Evolutionary conservation across 208 protist species (phyloP).

Genomic region (Trichomonas tenax): DNA sequence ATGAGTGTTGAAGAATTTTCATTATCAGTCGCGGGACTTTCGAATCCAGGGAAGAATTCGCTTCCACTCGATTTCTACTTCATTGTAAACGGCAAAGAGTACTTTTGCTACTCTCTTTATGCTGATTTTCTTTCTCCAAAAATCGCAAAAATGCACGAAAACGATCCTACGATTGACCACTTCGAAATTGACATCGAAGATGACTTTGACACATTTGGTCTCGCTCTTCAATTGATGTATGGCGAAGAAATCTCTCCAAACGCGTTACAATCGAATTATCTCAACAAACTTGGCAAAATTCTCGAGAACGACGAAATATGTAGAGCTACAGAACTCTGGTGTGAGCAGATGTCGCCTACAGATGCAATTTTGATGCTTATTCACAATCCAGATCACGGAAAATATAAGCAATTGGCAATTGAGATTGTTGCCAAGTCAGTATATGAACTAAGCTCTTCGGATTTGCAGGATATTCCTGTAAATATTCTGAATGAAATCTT

Average conservation of each 20-base stretch:
- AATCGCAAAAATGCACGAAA: not conserved
- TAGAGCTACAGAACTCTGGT: not conserved
- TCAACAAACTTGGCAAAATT: not conserved
- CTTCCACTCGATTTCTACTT: not conserved
- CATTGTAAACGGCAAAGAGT: not conserved
- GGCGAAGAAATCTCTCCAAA: not conserved
- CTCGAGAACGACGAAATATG: not conserved
- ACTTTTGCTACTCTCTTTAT: not conserved
- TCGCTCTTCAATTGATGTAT: not conserved
- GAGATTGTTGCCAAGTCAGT: not conserved
- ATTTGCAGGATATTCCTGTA: not conserved
- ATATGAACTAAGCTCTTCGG: not conserved
- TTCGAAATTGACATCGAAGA: not conserved
- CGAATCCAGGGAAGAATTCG: not conserved
- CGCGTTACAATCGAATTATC: not conserved
- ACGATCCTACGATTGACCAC: not conserved
- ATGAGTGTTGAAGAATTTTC: not conserved
- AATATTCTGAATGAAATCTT: not conserved
- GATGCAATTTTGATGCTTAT: not conserved
- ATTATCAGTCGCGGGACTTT: not conserved
- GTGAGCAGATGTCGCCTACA: not conserved
- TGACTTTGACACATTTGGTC: not conserved
- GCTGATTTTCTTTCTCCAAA: not conserved
- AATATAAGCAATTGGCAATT: not conserved
- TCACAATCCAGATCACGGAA: not conserved